Evolutionary conservation across 495 filamentous ascomycete species (phyloP), one percentile per base, ranked within the genome.

Genomic region (Neurospora sp.): DNA sequence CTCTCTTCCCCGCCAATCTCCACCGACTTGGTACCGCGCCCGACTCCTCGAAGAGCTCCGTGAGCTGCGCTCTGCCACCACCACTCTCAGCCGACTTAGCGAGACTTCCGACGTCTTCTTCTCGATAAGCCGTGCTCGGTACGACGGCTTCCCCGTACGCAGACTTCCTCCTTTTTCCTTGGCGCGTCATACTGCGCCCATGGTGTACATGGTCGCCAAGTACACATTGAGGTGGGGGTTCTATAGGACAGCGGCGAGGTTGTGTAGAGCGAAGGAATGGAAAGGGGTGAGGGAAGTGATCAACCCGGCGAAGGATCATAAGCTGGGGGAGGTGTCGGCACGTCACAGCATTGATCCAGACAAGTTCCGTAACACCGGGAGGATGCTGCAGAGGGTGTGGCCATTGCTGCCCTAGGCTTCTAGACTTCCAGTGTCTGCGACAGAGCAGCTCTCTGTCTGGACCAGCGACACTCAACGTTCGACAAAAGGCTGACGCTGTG

Each of bases 101-200:
- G 86, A 87, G 77, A 80, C 81, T n/a, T 83, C 86, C 3, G 86
- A 87, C 72, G 84, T 88, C n/a, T 83, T 86, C 71, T 88, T 87
- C 75, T 81, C 81, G 37, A 79, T 85, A 35, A 86, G 78, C 81
- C 82, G 85, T 74, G 86, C 86, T 72, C 78, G 74, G 3, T 54
- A 72, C 73, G 83, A 85, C 76, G 84, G 83, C 4, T 82, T 80
- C 75, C 75, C 79, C 38, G 74, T 84, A 49, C 76, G 80, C 39
- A 74, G 46, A 20, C 44, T 84, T 60, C 84, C 84, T 23, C 75
- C 49, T 23, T 81, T 85, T 60, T 66, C 74, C 70, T 35, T 76
- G 70, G 46, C 70, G 74, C 74, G 78, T 39, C 76, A 82, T 72
- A 49, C 74, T n/a, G 66, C 76, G 10, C 78, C 83, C 16, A 86